Evolutionary conservation across 176 grass and related monocot species (phyloP).

Genomic region (Metroxylon sagu): DNA sequence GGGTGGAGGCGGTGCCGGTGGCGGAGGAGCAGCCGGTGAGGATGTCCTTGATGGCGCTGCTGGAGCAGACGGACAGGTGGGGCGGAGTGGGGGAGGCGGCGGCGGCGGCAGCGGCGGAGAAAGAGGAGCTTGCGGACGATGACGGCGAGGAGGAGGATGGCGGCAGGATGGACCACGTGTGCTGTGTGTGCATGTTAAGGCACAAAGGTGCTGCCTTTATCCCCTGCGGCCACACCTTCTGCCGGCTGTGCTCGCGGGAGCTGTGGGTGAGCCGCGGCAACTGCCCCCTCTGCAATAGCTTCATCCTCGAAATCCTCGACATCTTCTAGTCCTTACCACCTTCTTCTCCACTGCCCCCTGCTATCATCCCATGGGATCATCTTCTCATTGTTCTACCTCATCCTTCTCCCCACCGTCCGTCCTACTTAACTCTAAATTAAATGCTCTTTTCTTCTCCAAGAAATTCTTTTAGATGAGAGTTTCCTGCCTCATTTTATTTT

Average conservation of each 20-base stretch:
- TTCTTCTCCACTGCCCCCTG: neutral
- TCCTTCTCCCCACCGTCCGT: too few species aligned
- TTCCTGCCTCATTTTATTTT: too few species aligned
- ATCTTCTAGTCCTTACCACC: neutral
- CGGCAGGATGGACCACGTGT: neutral
- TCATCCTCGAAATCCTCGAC: constrained; percentile 8
- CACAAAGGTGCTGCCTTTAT: constrained; percentile 15
- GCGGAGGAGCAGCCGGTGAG: constrained; percentile 27
- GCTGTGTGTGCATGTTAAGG: constrained; percentile 15
- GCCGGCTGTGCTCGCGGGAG: constrained; percentile 11
- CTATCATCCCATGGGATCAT: too few species aligned
- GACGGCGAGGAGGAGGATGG: constrained; percentile 2
- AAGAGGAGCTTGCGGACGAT: constrained; percentile 4
- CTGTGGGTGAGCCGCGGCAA: constrained; percentile 14
- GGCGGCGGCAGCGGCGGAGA: neutral
- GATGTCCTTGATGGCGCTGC: constrained; percentile 61
- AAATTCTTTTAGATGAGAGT: too few species aligned
- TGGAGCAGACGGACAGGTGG: constrained; percentile 50
- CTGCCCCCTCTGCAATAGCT: constrained; percentile 13
- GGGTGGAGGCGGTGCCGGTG: constrained; percentile 5
- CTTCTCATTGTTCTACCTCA: too few species aligned
- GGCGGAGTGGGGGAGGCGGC: neutral
- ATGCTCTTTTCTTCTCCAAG: too few species aligned
- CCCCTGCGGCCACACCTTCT: constrained; percentile 17
- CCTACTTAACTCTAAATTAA: too few species aligned